A percentile compares a stretch with the other conserved stretches of the same genome.
These are phyloP conservation scores for Lepidium sativum DNA, from an alignment of 345 rosid species.

Conservation along the genomic window DNA sequence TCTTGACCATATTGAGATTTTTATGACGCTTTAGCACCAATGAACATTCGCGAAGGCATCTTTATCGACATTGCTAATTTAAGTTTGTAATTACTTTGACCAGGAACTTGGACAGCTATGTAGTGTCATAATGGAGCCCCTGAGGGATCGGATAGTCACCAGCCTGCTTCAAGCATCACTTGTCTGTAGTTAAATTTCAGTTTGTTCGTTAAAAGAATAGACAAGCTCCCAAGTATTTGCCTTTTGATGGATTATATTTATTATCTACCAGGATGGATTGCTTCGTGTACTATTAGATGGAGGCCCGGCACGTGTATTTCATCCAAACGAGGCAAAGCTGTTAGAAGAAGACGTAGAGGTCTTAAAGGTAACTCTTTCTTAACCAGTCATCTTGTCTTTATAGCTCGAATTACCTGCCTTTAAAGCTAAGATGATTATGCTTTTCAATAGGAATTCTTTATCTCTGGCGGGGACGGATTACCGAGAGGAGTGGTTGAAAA, in stretches of 20 bases:
- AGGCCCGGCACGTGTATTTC: slow-evolving; percentile 66
- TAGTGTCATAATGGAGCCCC: slow-evolving; percentile 66
- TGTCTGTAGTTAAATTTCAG: slow-evolving; percentile 39
- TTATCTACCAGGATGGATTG: slow-evolving; percentile 64
- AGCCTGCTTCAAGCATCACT: slow-evolving; percentile 93
- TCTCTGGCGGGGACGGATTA: slow-evolving; percentile 96
- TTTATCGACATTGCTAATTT: slow-evolving; percentile 5
- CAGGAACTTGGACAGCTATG: slow-evolving; percentile 91
- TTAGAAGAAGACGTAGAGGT: slow-evolving; percentile 83
- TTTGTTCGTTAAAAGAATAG: not conserved
- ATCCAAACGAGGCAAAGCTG: slow-evolving; percentile 60
- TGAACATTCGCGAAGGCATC: not conserved
- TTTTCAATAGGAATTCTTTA: slow-evolving; percentile 70
- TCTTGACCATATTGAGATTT: not conserved
- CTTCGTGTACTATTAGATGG: slow-evolving; percentile 86
- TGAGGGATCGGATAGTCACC: slow-evolving; percentile 89
- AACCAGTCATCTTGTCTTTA: not conserved
- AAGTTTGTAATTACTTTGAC: slow-evolving; percentile 5
- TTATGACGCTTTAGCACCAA: not conserved
- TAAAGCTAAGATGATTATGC: not conserved
- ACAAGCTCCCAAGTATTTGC: slow-evolving; percentile 10
- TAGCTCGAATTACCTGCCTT: not conserved
- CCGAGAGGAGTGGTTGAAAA: slow-evolving; percentile 97
- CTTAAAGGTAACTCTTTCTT: slow-evolving; percentile 54
- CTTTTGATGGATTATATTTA: not conserved